Evolutionary conservation across 345 rosid species (phyloP).

Genomic region (Salix caprea): DNA sequence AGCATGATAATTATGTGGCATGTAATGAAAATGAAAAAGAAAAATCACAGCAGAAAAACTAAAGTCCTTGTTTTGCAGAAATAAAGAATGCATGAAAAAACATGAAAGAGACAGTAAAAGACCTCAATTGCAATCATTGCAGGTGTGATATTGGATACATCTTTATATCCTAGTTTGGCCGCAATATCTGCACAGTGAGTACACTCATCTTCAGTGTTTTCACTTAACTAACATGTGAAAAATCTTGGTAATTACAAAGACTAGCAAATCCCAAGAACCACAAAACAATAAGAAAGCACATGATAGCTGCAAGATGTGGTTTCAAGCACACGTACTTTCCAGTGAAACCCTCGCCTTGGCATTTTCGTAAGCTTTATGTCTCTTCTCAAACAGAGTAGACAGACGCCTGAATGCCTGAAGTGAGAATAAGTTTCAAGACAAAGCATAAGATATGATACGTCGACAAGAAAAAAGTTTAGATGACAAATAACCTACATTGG

Average conservation of each 20-base stretch:
- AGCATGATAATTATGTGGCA: neutral
- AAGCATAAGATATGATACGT: neutral
- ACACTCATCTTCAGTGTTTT: neutral
- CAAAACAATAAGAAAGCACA: neutral
- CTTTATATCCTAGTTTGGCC: constrained; percentile 56
- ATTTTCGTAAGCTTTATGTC: constrained; percentile 59
- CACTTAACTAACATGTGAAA: neutral
- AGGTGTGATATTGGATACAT: constrained; percentile 65
- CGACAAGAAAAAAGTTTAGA: neutral
- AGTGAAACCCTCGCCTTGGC: constrained; percentile 84
- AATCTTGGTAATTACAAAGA: neutral
- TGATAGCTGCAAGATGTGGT: neutral
- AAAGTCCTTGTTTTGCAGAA: neutral
- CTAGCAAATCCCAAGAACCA: neutral
- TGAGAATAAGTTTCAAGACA: constrained; percentile 1
- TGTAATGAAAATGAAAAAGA: neutral
- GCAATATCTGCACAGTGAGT: constrained; percentile 57
- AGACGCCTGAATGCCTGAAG: constrained; percentile 66
- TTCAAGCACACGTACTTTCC: constrained; percentile 49
- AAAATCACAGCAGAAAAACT: neutral
- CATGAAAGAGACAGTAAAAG: constrained; percentile 1
- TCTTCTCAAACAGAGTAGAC: constrained; percentile 65
- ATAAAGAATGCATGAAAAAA: neutral
- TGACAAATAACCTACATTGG: constrained; percentile 38
- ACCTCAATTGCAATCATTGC: constrained; percentile 80